phyloP scores from a whole-genome alignment of 441 rosid species.

The Brassica balearica region DNA sequence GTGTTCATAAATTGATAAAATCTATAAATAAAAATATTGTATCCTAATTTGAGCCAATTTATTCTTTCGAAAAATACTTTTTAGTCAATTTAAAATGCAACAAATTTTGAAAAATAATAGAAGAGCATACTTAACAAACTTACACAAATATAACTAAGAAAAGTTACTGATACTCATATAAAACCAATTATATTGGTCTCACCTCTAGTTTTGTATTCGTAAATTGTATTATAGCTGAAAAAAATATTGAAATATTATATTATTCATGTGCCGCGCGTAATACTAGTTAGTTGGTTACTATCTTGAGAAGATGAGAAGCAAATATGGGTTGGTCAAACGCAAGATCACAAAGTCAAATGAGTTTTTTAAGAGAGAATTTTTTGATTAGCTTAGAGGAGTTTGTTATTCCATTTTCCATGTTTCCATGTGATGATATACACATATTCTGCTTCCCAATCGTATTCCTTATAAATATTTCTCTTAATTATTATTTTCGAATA shows the following conservation, averaged over 20 bases:
- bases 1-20: background rate
- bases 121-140: background rate
- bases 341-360: conserved; percentile 46
- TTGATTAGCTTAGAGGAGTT: conserved; percentile 15
- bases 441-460: conserved; percentile 25
- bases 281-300: background rate
- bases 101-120: background rate
- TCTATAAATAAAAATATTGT: too few relatives aligned
- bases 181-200: background rate
- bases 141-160: background rate
- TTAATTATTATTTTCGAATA: background rate
- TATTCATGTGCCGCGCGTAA: background rate
- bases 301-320: conserved; percentile 15
- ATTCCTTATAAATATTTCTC: conserved; percentile 11
- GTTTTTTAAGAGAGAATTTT: conserved; percentile 2
- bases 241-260: background rate
- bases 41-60: background rate
- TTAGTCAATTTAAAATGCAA: background rate
- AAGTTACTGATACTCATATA: background rate
- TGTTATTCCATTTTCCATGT: conserved; percentile 47
- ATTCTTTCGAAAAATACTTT: background rate
- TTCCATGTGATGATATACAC: conserved; percentile 55
- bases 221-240: background rate
- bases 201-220: too few relatives aligned
- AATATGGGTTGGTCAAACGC: conserved; percentile 42